A percentile compares a stretch with the other conserved stretches of the same genome.
phyloP scores from a whole-genome alignment of 345 rosid species.

The Psidium friedrichsthalianum region DNA sequence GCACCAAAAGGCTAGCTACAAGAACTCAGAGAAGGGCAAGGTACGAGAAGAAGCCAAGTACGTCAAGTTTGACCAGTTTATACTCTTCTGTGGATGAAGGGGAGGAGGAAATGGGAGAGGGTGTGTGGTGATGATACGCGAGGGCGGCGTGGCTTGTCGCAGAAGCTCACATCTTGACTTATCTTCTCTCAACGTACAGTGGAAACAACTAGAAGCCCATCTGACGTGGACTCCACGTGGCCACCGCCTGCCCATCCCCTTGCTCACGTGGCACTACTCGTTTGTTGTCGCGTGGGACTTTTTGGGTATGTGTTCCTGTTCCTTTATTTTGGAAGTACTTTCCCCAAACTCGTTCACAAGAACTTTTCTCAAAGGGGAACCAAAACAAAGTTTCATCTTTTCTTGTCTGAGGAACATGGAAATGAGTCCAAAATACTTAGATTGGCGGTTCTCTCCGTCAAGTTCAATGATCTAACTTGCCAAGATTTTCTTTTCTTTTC shows the following conservation, averaged over 20 bases:
- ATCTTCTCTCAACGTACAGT: slow-evolving; percentile 12
- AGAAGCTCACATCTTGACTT: slow-evolving; percentile 18
- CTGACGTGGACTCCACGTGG: slow-evolving; percentile 6
- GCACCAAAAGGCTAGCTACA: not conserved
- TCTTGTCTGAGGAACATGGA: not conserved
- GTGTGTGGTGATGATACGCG: not conserved
- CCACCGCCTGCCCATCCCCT: not conserved
- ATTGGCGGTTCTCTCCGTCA: not conserved
- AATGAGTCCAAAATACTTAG: not conserved
- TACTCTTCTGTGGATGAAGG: not conserved
- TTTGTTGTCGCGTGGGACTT: not conserved
- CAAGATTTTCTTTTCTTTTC: not conserved
- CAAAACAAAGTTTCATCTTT: not conserved
- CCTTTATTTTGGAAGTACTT: not conserved
- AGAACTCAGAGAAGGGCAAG: not conserved
- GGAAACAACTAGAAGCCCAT: slow-evolving; percentile 5
- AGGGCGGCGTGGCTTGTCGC: slow-evolving; percentile 7
- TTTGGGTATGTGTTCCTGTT: not conserved
- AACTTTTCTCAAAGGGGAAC: not conserved
- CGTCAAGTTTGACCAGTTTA: not conserved
- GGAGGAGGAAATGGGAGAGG: not conserved
- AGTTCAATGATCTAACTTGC: not conserved
- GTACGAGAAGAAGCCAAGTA: not conserved
- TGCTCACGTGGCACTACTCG: not conserved
- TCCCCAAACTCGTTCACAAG: not conserved